Evolutionary conservation across 495 filamentous ascomycete species (phyloP), one percentile per base, ranked within the genome.

Genomic region (Halenospora varia): DNA sequence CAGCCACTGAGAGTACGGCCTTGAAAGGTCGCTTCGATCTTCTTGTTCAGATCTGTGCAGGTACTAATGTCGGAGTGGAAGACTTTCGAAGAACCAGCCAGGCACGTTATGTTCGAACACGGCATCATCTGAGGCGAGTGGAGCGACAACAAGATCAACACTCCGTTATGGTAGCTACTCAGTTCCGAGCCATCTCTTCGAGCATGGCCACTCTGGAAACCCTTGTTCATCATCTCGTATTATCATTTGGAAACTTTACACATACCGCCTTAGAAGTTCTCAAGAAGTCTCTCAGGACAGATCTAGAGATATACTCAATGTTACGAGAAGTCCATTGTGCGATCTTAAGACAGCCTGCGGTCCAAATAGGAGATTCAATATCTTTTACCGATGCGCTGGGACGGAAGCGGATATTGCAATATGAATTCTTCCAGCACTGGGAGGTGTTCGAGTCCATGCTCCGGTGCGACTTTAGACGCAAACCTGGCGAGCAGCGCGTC

Each of bases 371-470:
- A 17, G 15, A 55, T 25, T 60, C 57, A 26, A 71, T 71, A 20
- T 25, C 42, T n/a, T 66, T 71, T 24, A 61, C 59, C 25, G 60
- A 71, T 53, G 65, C 59, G 8, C 52, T 71, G 11, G 65, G 67
- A 2, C 42, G 59, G 25, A 50, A 23, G 9, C 45, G 46, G 26
- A 46, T 56, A 20, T 35, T 69, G 18, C 60, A 55, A 2, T 69
- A 62, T 26, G 62, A 67, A 48, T 66, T 25, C 19, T 69, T 71
- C 44, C 53, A 55, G 13, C 53, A 69, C 47, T 71, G 64, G 64
- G 67, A 66, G 50, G 61, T 66, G 57, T 64, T 54, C 49, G 60
- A 20, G 54, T 47, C 39, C 25, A 69, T 25, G 65, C 61, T 47
- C 56, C 57, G 22, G 22, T 56, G 23, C 57, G 54, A 48, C 55